Base-by-base conservation (phyloP, 2,329 filamentous ascomycete species). In the Penicillium sp. region DNA sequence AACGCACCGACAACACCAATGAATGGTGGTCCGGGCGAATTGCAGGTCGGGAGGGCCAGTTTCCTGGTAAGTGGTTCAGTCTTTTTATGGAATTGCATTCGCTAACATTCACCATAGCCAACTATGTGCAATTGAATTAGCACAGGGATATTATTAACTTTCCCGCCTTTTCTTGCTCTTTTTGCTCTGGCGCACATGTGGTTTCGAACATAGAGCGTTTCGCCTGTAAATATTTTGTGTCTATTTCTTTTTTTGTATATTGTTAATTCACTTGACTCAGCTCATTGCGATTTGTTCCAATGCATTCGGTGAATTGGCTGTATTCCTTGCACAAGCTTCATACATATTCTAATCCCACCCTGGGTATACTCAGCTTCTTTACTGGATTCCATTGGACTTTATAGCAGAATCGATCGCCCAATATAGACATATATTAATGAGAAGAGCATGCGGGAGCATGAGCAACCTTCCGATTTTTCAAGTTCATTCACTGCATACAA, bases 11-110 rank as follows among this genome's bases (percentile, higher is more conserved):
- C 60, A 97, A 96, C 68, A 87, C 90, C 50, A 97, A 99, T 66
- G 94, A 99, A 75, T 99, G 94, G 94, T 99, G 94, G 94, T 87
- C 82, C 9, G 94, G 94, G 37, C 89, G 85, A 71, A 71, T 96
- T 52, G 81, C 88, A 57, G 91, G 89, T 47, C 88, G 88, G 76
- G 80, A 89, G 69, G 94, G 94, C 26, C 93, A 97, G 71, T 99
- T 99, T 73, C 94, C 94, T 77, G 94, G 94, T 96, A 81, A 71
- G 85, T 75, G 52, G 53, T 54, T 31, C 18, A 32, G 34, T 57
- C 16, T 14, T 29, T 29, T 22, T 39, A 13, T 11, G 18, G 2
- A 24, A 13, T 24, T 43, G 7, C 22, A 35, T 9, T 9, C 29
- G 26, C n/a, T 26, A n/a, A 26, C 46, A 22, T 45, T 10, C 11